Evolutionary conservation across 2,329 filamentous ascomycete species (phyloP), one percentile per base, ranked within the genome.

Genomic region (Sporothrix brasiliensis): DNA sequence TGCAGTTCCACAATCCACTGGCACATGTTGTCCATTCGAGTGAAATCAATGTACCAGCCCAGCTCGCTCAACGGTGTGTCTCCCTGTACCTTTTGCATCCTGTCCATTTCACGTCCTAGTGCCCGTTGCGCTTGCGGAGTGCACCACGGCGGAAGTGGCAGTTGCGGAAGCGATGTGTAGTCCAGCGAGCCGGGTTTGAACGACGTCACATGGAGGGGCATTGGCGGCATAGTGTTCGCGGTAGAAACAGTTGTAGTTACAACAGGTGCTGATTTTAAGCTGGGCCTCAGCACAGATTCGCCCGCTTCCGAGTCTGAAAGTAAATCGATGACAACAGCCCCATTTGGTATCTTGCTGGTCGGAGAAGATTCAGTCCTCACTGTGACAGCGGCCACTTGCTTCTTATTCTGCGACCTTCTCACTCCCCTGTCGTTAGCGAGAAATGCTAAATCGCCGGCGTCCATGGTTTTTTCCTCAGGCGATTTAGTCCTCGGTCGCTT

Each of bases 1-100:
- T 97, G 94, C 1, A 97, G 82, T 78, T 97, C 92, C 6, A 96
- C 89, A 71, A 97, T 93, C 93, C 93, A 97, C 76, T 96, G 93
- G 76, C 95, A 97, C 73, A 93, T 84, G 76, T 94, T 96, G 27
- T 82, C 85, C 50, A 94, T 82, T 66, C 87, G 85, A 6, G 82
- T 80, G 63, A 85, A 83, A 76, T 96, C 87, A 69, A 97, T 89
- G 76, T 92, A 93, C 93, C 93, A 97, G 19, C 94, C 94, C 0
- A 96, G 84, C 71, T 91, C 86, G 71, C 89, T 85, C 1, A 87
- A 77, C 27, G 60, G 85, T 0, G 85, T 87, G 13, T 78, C 81
- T 0, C 85, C 78, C 77, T 97, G 93, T 1, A 89, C 79, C 71
- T 87, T 86, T 47, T 91, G 80, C 0, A 94, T 81, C 10, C 84